These are phyloP conservation scores for Jamesozyma jinghongensis DNA, from an alignment of 805 yeast species.

Conservation along the genomic window DNA sequence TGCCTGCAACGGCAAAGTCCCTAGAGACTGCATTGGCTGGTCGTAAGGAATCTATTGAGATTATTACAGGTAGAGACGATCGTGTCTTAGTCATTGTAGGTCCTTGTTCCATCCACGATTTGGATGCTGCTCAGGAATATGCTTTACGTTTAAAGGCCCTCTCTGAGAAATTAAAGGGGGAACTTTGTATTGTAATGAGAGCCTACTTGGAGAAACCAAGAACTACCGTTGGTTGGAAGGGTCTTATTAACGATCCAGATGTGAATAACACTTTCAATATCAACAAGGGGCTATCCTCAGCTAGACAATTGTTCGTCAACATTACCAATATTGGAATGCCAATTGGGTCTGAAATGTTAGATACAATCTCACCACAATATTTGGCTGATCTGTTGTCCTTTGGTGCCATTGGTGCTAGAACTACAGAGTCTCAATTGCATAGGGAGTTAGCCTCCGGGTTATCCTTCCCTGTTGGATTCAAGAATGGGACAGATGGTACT, in stretches of 20 bases:
- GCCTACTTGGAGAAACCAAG: conserved; percentile 98
- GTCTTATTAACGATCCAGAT: conserved; percentile 94
- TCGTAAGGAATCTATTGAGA: conserved; percentile 67
- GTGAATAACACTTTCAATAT: conserved; percentile 86
- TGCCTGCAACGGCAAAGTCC: conserved; percentile 52
- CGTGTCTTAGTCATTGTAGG: conserved; percentile 84
- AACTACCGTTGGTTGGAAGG: conserved; percentile 99
- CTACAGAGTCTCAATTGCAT: conserved; percentile 96
- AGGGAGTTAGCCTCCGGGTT: conserved; percentile 96
- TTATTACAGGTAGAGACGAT: conserved; percentile 70
- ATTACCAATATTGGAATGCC: conserved; percentile 75
- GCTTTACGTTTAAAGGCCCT: conserved; percentile 58
- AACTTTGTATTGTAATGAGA: conserved; percentile 84
- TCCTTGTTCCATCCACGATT: conserved; percentile 95
- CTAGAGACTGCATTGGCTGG: conserved; percentile 62
- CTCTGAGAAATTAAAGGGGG: conserved; percentile 62
- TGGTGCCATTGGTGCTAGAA: conserved; percentile 99
- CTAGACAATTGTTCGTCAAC: conserved; percentile 76
- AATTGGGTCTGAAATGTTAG: conserved; percentile 96
- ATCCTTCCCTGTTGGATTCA: conserved; percentile 98
- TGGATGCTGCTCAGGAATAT: conserved; percentile 82
- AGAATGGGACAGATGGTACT: conserved; percentile 96
- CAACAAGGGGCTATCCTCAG: conserved; percentile 83
- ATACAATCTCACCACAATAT: conserved; percentile 94
- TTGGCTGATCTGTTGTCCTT: conserved; percentile 81